A percentile compares a stretch with the other conserved stretches of the same genome.
phyloP scores from a whole-genome alignment of 306 rosid genomes.

The Carpinus fangiana region DNA sequence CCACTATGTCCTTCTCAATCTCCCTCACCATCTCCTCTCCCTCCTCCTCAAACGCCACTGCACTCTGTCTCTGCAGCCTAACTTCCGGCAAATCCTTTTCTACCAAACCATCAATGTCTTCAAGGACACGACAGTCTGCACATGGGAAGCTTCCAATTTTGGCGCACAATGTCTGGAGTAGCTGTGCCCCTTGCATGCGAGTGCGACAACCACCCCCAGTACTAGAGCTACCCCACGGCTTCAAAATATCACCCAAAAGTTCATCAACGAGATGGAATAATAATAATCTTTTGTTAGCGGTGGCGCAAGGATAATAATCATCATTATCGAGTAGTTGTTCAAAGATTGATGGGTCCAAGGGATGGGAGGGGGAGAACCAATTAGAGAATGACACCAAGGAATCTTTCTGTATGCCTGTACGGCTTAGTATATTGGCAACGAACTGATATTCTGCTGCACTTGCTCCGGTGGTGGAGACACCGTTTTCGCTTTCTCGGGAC shows the following conservation, averaged over 20 bases:
- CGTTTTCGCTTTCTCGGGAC: slow-evolving; percentile 35
- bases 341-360: slow-evolving; percentile 64
- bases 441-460: slow-evolving; percentile 48
- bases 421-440: slow-evolving; percentile 48
- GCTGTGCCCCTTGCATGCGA: slow-evolving; percentile 28
- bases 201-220: neutral
- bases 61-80: slow-evolving; percentile 21
- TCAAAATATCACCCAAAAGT: slow-evolving; percentile 44
- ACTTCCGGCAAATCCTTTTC: slow-evolving; percentile 49
- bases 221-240: slow-evolving; percentile 29
- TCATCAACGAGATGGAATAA: slow-evolving; percentile 66
- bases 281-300: slow-evolving; percentile 38
- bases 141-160: slow-evolving; percentile 53
- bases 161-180: slow-evolving; percentile 47
- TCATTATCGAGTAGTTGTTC: slow-evolving; percentile 61
- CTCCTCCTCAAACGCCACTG: slow-evolving; percentile 52
- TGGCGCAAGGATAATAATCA: slow-evolving; percentile 18
- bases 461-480: slow-evolving; percentile 34
- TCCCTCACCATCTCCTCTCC: slow-evolving; percentile 53
- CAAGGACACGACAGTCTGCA: slow-evolving; percentile 60
- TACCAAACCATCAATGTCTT: slow-evolving; percentile 71
- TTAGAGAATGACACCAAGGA: slow-evolving; percentile 33
- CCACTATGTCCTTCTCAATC: slow-evolving; percentile 63
- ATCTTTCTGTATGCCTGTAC: slow-evolving; percentile 44
- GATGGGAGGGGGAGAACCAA: slow-evolving; percentile 64